phyloP scores from a whole-genome alignment of 306 rosid genomes.

The Argentina anserina region DNA sequence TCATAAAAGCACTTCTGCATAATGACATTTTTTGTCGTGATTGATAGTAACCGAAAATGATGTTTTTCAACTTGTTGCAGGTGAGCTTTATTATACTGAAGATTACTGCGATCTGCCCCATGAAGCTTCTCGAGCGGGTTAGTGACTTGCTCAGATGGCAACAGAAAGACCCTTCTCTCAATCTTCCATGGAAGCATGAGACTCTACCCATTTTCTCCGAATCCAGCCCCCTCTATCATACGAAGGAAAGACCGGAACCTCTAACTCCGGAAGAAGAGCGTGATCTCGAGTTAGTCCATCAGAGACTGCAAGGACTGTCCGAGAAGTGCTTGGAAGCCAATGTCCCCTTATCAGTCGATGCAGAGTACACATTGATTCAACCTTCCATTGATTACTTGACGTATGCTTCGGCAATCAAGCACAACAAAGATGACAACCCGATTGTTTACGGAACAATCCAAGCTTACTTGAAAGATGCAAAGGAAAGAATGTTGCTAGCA shows the following conservation, averaged over 20 bases:
- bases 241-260: constrained; percentile 48
- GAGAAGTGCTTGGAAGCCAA: constrained; percentile 49
- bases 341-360: constrained; percentile 64
- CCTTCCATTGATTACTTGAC: constrained; percentile 93
- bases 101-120: constrained; percentile 85
- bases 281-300: constrained; percentile 51
- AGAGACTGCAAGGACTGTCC: constrained; percentile 54
- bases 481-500: constrained; percentile 49
- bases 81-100: constrained; percentile 66
- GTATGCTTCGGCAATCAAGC: constrained; percentile 53
- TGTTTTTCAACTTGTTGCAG: constrained; percentile 24
- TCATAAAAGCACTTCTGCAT: not conserved
- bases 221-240: constrained; percentile 71
- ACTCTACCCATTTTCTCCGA: constrained; percentile 62
- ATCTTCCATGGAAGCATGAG: constrained; percentile 73
- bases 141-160: constrained; percentile 94
- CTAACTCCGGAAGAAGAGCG: constrained; percentile 59
- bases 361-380: constrained; percentile 75
- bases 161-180: constrained; percentile 53
- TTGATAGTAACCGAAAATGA: not conserved
- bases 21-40: not conserved
- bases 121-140: constrained; percentile 49
- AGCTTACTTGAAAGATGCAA: constrained; percentile 80
- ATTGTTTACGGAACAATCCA: constrained; percentile 70
- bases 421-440: constrained; percentile 49